Evolutionary conservation across 2,329 filamentous ascomycete species (phyloP), one percentile per base, ranked within the genome.

Genomic region (Paecilomyces sp.): DNA sequence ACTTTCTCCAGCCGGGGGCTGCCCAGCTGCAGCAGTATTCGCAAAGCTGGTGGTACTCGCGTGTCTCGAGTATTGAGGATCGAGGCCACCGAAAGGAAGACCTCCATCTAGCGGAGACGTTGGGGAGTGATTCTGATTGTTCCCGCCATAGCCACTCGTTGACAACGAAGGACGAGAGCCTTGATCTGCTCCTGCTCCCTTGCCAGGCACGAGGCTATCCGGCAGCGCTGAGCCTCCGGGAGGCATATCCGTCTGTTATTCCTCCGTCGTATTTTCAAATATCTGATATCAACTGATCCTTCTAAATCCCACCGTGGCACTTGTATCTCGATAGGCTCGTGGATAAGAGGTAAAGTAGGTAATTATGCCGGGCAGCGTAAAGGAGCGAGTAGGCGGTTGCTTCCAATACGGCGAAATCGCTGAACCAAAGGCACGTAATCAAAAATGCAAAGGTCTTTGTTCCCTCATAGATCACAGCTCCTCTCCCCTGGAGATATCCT

Each of bases 201-300:
- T 74, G 63, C 75, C 75, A 63, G 75, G 74, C 65, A 77, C 71
- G 66, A 77, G 70, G 67, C 73, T 76, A 63, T 75, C 71, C 64
- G 75, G 75, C 60, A 74, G 66, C 58, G 66, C 61, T 62, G 74
- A 71, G 66, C 74, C 74, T 68, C 73, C 71, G 66, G 75, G 71
- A 72, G 74, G 71, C 75, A 77, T 77, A 60, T 69, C 70, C 70
- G 65, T 47, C 57, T 57, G 31, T n/a, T 12, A 28, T 12, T 55
- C 41, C 47, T 57, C n/a, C 33, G 47, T 56, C 25, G 5, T 28
- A 24, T 4, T 3, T 12, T 47, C 41, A n/a, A 9, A 18, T 47
- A 47, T 47, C 41, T 47, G n/a, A 22, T 47, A n/a, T 15, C 41
- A 18, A 47, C 7, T 9, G n/a, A 1, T 47, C n/a, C 41, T 18